Percentiles rank a stretch among this genome's conserved stretches.
Evolutionary conservation across 2,329 filamentous ascomycete species (phyloP).

Genomic region (Pseudopithomyces chartarum): DNA sequence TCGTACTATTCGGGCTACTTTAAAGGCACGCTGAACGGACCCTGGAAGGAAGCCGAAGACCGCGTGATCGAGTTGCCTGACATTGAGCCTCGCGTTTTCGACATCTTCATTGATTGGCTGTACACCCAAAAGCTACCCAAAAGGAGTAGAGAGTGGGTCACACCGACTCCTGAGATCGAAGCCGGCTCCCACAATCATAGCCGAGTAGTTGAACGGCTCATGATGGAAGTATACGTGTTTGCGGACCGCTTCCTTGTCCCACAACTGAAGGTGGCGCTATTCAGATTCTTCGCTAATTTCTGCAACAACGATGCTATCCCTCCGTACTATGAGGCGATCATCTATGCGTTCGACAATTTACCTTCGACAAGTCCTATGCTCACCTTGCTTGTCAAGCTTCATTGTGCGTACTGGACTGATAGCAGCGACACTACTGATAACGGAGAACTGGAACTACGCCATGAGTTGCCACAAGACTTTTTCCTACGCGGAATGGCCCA

Average conservation of each 20-base stretch:
- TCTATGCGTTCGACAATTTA: conserved; percentile 7
- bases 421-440: background rate
- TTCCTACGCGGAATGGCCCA: conserved; percentile 1
- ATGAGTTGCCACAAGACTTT: conserved; percentile 1
- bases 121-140: conserved; percentile 10
- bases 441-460: background rate
- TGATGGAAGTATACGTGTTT: conserved; percentile 10
- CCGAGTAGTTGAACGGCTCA: background rate
- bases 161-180: background rate
- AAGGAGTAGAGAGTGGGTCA: background rate
- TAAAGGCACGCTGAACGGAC: conserved; percentile 4
- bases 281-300: background rate
- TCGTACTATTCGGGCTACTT: conserved; percentile 14
- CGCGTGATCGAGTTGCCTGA: conserved; percentile 10
- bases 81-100: conserved; percentile 9
- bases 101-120: conserved; percentile 15
- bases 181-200: background rate
- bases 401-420: conserved; percentile 4
- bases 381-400: background rate
- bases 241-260: conserved; percentile 13
- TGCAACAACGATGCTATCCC: background rate
- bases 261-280: conserved; percentile 7
- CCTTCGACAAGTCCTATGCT: background rate
- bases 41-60: conserved; percentile 15
- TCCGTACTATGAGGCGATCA: conserved; percentile 4